Conservation (phyloP, 2,329 filamentous ascomycete species). For the Westerdykella aurantiaca region DNA sequence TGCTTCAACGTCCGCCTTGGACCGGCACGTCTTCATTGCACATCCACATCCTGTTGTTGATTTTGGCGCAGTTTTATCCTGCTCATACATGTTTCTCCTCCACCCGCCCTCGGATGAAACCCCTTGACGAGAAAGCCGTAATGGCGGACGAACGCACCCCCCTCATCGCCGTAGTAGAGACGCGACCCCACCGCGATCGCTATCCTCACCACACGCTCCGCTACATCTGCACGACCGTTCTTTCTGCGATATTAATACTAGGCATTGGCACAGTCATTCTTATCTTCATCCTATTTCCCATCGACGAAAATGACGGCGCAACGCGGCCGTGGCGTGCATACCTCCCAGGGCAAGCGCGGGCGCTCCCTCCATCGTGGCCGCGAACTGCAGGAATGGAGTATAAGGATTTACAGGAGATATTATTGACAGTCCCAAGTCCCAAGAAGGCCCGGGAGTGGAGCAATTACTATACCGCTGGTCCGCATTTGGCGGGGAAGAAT, state of each 20-base stretch:
- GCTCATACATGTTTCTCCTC: conserved; percentile 1
- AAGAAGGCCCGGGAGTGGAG: conserved; percentile 48
- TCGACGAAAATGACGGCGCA: conserved; percentile 27
- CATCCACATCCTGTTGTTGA: background rate
- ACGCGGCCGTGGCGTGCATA: conserved; percentile 7
- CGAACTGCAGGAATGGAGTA: conserved; percentile 45
- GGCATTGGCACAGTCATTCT: conserved; percentile 36
- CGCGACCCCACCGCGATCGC: conserved; percentile 47
- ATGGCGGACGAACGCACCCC: conserved; percentile 58
- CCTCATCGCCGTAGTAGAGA: conserved; percentile 59
- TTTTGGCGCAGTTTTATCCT: background rate
- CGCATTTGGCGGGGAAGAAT: conserved; percentile 49
- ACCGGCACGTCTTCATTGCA: background rate
- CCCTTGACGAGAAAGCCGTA: conserved; percentile 11
- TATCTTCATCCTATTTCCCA: conserved; percentile 34
- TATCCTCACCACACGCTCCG: conserved; percentile 54
- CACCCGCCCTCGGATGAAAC: conserved; percentile 21
- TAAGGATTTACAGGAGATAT: conserved; percentile 50
- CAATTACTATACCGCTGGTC: conserved; percentile 47
- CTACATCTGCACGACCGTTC: conserved; percentile 59
- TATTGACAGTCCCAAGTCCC: conserved; percentile 50
- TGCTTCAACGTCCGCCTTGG: background rate
- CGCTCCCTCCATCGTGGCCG: conserved; percentile 38
- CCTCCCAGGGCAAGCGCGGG: conserved; percentile 16
- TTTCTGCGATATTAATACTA: conserved; percentile 34